Conservation (phyloP, 2,329 filamentous ascomycete genomes). For the Emericellopsis atlantica region DNA sequence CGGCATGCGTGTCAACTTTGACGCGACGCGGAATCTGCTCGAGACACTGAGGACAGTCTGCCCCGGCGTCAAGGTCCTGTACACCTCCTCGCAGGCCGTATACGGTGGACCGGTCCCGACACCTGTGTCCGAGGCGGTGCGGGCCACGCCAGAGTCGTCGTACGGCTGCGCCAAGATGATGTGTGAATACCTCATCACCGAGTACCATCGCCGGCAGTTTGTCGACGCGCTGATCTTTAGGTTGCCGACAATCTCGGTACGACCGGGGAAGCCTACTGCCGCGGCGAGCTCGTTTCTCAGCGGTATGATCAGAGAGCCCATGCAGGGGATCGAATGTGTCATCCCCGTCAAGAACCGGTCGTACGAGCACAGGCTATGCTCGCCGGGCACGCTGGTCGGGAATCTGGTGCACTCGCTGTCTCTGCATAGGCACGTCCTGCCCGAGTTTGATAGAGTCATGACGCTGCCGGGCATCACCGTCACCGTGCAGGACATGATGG, state of each 20-base stretch:
- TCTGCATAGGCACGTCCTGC: constrained; percentile 7
- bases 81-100: constrained; percentile 45
- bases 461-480: constrained; percentile 35
- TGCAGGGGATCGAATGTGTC: constrained; percentile 26
- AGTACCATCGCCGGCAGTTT: constrained; percentile 32
- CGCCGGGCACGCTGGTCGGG: constrained; percentile 27
- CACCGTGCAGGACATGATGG: constrained; percentile 33
- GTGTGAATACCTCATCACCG: constrained; percentile 29
- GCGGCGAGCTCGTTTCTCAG: constrained; percentile 45
- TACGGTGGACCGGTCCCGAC: constrained; percentile 37
- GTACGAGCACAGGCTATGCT: constrained; percentile 33
- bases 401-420: constrained; percentile 25
- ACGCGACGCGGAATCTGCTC: constrained; percentile 37
- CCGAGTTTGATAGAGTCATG: constrained; percentile 12
- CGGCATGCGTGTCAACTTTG: constrained; percentile 35
- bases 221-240: constrained; percentile 44
- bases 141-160: constrained; percentile 41
- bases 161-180: constrained; percentile 53
- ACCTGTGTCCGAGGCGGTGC: constrained; percentile 25
- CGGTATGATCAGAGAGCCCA: constrained; percentile 44
- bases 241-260: constrained; percentile 47
- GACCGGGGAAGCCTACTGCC: constrained; percentile 46
- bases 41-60: constrained; percentile 29
- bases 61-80: constrained; percentile 40
- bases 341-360: constrained; percentile 28